Conservation (phyloP, 176 grass and related monocot species). For the Panicum miliaceum region DNA sequence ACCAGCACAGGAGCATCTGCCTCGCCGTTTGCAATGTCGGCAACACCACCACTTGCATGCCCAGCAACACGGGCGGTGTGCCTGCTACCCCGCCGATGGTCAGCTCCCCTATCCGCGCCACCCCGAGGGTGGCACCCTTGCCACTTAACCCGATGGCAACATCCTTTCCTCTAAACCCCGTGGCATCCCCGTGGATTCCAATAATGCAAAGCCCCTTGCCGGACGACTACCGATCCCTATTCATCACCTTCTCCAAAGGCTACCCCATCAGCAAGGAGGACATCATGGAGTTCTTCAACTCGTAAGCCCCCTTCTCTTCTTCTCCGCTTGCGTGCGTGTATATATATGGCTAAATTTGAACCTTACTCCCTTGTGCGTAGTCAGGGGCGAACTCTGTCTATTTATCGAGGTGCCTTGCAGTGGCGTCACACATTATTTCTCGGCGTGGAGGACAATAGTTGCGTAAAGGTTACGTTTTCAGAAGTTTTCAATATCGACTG, state of each 20-base stretch:
- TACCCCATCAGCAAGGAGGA: constrained; percentile 65
- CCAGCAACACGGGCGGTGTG: background rate
- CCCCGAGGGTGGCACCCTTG: background rate
- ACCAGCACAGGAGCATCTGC: constrained; percentile 59
- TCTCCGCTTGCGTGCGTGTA: too few species aligned
- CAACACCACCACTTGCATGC: background rate
- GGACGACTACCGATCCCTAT: constrained; percentile 70
- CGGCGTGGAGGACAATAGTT: background rate
- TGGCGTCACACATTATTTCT: background rate
- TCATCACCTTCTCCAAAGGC: constrained; percentile 76
- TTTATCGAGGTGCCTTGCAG: background rate
- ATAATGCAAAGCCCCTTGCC: background rate
- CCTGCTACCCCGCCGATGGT: background rate
- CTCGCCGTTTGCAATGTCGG: constrained; percentile 39
- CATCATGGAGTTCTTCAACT: constrained; percentile 61
- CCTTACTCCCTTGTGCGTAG: background rate
- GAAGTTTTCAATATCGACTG: background rate
- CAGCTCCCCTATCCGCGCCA: background rate
- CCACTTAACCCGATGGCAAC: constrained; percentile 55
- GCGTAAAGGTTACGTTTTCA: background rate
- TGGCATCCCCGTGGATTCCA: constrained; percentile 56
- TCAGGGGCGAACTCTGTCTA: too few species aligned
- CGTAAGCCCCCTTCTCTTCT: constrained; percentile 37
- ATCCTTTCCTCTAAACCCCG: constrained; percentile 49
- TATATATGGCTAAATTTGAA: background rate